Percentiles rank a stretch among this genome's conserved stretches.
Conservation (phyloP, 495 filamentous ascomycete species). For the Cercophora samala region DNA sequence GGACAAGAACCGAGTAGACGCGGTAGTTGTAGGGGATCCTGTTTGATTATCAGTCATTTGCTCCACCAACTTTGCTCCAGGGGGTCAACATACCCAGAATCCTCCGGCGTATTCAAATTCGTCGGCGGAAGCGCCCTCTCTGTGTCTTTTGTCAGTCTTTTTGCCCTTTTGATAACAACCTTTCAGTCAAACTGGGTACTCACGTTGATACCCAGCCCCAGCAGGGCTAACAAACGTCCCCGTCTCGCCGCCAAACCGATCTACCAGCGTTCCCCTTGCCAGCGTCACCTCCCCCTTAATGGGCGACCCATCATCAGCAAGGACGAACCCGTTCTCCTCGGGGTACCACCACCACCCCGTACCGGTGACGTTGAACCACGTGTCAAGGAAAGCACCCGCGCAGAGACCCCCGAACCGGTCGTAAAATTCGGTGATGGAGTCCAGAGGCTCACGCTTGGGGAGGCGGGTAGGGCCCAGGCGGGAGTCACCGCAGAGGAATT, state of each 20-base stretch:
- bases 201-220: conserved; percentile 47
- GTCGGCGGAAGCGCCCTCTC: conserved; percentile 48
- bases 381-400: conserved; percentile 47
- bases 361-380: conserved; percentile 39
- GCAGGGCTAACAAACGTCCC: conserved; percentile 45
- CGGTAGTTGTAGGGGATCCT: conserved; percentile 54
- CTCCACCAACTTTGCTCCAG: background rate
- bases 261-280: conserved; percentile 45
- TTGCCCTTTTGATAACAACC: too few species aligned
- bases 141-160: background rate
- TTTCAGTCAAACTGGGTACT: background rate
- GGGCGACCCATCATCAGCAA: conserved; percentile 29
- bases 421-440: conserved; percentile 38
- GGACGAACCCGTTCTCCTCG: conserved; percentile 41
- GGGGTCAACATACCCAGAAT: background rate
- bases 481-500: conserved; percentile 51
- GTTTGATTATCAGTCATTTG: background rate
- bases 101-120: background rate
- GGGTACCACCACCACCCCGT: conserved; percentile 46
- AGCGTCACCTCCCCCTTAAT: conserved; percentile 50
- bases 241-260: conserved; percentile 53
- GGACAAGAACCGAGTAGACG: conserved; percentile 48
- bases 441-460: conserved; percentile 38
- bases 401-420: conserved; percentile 49
- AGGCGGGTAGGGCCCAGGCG: conserved; percentile 49